These are phyloP conservation scores for Pythium myriotylum DNA, from an alignment of 352 stramenopile species.

Conservation along the genomic window DNA sequence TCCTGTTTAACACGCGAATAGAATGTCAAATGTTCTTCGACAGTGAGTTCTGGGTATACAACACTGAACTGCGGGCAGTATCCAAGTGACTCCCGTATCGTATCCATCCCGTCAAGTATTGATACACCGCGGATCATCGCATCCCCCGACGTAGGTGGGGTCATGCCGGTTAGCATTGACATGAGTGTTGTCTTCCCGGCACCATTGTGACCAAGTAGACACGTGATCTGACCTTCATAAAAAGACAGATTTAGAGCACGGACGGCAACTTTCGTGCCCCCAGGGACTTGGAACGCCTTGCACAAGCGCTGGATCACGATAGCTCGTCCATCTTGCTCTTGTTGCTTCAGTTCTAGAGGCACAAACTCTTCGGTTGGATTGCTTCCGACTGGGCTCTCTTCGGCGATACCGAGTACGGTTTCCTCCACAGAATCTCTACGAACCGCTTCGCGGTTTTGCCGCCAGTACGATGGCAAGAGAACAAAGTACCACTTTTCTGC, in stretches of 20 bases:
- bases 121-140: conserved; percentile 60
- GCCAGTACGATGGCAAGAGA: conserved; percentile 74
- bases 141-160: conserved; percentile 51
- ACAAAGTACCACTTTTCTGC: conserved; percentile 91
- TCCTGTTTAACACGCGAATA: conserved; percentile 93
- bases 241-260: conserved; percentile 83
- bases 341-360: conserved; percentile 40
- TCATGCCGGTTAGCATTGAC: conserved; percentile 83
- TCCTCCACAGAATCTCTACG: neutral
- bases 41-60: conserved; percentile 94
- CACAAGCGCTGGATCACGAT: conserved; percentile 63
- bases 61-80: conserved; percentile 98
- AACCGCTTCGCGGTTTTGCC: neutral
- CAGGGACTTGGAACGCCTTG: conserved; percentile 77
- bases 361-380: conserved; percentile 34
- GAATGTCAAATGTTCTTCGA: conserved; percentile 95
- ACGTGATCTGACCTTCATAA: conserved; percentile 94
- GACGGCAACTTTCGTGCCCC: conserved; percentile 84
- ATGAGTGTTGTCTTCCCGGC: conserved; percentile 91
- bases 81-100: conserved; percentile 91
- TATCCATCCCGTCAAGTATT: conserved; percentile 71
- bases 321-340: conserved; percentile 54
- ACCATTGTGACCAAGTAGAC: conserved; percentile 95
- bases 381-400: neutral
- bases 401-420: conserved; percentile 1